phyloP scores from a whole-genome alignment of 1,284 basidiomycete genomes.

The Boletus sp. region DNA sequence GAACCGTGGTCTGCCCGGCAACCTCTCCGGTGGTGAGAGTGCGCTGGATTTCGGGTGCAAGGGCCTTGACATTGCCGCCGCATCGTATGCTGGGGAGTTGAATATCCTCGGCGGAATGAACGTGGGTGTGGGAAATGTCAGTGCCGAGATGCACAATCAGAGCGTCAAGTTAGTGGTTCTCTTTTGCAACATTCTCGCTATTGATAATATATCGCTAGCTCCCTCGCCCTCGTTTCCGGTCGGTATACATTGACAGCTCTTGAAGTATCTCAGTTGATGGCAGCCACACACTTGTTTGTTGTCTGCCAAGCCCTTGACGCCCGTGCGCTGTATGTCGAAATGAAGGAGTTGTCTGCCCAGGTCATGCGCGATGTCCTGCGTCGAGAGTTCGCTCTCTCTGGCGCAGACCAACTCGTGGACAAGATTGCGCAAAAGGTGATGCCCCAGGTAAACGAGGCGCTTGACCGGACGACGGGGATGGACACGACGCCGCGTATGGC shows the following conservation, averaged over 20 bases:
- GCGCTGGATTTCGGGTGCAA: constrained; percentile 82
- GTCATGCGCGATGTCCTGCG: constrained; percentile 21
- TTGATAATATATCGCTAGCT: constrained; percentile 42
- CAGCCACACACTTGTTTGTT: constrained; percentile 70
- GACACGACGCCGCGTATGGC: constrained; percentile 63
- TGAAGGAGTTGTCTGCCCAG: constrained; percentile 35
- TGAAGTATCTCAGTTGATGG: constrained; percentile 72
- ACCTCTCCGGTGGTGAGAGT: constrained; percentile 77
- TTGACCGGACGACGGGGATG: constrained; percentile 68
- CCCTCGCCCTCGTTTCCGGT: constrained; percentile 75
- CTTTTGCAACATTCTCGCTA: not conserved
- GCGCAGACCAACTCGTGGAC: constrained; percentile 15
- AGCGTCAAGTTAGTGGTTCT: constrained; percentile 65
- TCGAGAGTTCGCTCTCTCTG: constrained; percentile 15
- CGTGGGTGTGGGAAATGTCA: constrained; percentile 81
- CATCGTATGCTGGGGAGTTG: constrained; percentile 78
- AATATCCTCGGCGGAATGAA: constrained; percentile 76
- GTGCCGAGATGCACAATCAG: constrained; percentile 86
- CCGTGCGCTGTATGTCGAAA: constrained; percentile 65
- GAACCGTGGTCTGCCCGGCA: constrained; percentile 81
- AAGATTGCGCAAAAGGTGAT: constrained; percentile 21
- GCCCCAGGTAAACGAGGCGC: constrained; percentile 42
- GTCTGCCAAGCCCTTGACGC: constrained; percentile 82
- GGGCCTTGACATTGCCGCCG: constrained; percentile 81
- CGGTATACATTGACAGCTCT: constrained; percentile 73